Evolutionary conservation across 106 monocot genomes (phyloP).

Genomic region (Triglochin maritima): DNA sequence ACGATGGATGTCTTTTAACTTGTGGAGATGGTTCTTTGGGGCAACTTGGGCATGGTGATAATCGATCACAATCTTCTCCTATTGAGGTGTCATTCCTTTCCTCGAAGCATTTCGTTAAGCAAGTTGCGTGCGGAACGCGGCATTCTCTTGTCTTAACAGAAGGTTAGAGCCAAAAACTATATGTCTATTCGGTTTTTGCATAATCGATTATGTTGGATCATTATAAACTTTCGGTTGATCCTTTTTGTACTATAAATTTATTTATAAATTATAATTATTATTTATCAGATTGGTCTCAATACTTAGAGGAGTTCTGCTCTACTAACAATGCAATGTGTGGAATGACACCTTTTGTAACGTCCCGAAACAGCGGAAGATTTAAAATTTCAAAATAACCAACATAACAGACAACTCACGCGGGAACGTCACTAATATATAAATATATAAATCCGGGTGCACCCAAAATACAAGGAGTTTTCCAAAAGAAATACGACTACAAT

Average conservation of each 20-base stretch:
- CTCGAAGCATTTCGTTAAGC: slow-evolving; percentile 1
- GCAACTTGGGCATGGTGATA: slow-evolving; percentile 20
- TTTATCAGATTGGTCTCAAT: background rate
- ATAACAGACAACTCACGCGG: no score
- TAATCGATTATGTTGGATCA: background rate
- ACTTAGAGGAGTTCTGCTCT: background rate
- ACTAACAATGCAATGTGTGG: slow-evolving; percentile 7
- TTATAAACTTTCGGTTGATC: background rate
- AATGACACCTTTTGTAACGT: no score
- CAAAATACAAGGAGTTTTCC: no score
- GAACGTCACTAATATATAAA: no score
- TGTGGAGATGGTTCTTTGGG: slow-evolving; percentile 25
- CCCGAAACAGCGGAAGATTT: no score
- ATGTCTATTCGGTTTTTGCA: background rate
- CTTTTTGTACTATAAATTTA: background rate
- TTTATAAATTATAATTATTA: background rate
- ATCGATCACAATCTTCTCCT: slow-evolving; percentile 5
- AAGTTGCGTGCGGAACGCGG: slow-evolving; percentile 21
- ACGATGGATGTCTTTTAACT: slow-evolving; percentile 12
- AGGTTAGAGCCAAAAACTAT: background rate
- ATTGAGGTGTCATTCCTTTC: slow-evolving; percentile 9
- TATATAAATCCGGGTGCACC: no score
- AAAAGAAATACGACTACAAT: no score
- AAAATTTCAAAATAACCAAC: no score
- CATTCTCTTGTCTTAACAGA: slow-evolving; percentile 13